phyloP scores from a whole-genome alignment of 2,329 filamentous ascomycete genomes.

The Cladophialophora psammophila region DNA sequence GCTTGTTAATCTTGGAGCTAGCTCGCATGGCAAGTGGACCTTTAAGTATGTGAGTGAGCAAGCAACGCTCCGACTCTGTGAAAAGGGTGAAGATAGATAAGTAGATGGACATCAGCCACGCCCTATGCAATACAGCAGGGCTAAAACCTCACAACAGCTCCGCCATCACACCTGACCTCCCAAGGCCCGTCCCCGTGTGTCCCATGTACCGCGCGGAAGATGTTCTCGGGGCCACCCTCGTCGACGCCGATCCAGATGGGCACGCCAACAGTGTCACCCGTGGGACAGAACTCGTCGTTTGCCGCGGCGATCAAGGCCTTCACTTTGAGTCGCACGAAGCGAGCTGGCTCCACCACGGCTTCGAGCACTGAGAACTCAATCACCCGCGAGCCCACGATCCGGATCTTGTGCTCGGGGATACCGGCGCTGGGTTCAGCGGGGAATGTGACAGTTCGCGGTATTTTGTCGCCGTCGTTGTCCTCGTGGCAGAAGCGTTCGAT shows the following conservation, averaged over 20 bases:
- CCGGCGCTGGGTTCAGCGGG: neutral
- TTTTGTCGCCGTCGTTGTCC: no score
- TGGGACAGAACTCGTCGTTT: neutral
- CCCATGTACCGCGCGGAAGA: neutral
- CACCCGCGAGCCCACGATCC: neutral
- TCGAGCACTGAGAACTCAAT: constrained; percentile 2
- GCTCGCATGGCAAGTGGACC: no score
- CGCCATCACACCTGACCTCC: no score
- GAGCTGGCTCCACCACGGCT: neutral
- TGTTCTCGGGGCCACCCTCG: neutral
- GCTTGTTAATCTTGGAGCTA: no score
- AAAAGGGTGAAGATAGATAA: no score
- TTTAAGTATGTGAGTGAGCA: no score
- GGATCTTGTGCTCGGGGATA: neutral
- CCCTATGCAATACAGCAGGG: no score
- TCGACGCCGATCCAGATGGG: constrained; percentile 4
- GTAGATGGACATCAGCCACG: no score
- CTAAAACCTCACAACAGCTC: no score
- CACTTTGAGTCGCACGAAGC: neutral
- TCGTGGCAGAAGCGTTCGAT: neutral
- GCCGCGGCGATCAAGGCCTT: neutral
- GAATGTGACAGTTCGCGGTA: neutral
- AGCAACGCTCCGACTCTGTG: no score
- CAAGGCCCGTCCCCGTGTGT: neutral
- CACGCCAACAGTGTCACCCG: neutral